phyloP scores from a whole-genome alignment of 164 flowering plant species.

The Magnolia sinica region DNA sequence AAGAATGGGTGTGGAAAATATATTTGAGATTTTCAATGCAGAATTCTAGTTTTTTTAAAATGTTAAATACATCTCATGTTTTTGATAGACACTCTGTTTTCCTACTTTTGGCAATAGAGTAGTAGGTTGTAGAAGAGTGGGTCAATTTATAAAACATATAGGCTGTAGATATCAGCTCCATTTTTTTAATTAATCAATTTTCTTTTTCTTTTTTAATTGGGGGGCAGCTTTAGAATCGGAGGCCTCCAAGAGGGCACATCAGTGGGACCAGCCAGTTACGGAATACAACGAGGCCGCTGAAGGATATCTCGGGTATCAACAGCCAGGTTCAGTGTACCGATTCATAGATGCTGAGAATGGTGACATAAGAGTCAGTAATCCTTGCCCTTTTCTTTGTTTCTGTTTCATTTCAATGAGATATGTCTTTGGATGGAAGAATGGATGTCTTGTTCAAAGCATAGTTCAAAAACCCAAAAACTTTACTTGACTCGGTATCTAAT shows the following conservation, averaged over 20 bases:
- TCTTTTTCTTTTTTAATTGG: too few species aligned
- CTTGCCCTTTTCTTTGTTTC: neutral
- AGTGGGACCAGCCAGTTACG: constrained; percentile 82
- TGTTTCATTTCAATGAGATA: too few species aligned
- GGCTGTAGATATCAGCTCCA: neutral
- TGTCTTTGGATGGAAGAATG: too few species aligned
- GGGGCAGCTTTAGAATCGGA: constrained; percentile 63
- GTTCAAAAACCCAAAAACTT: too few species aligned
- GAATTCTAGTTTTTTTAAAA: neutral
- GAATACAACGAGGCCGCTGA: constrained; percentile 77
- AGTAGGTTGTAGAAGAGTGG: neutral
- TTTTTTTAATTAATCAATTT: neutral
- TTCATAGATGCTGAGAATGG: constrained; percentile 64
- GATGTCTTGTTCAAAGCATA: too few species aligned
- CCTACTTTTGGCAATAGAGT: neutral
- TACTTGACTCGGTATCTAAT: too few species aligned
- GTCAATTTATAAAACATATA: too few species aligned
- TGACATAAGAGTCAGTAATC: constrained; percentile 45
- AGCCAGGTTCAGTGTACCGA: constrained; percentile 59
- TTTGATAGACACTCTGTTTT: neutral
- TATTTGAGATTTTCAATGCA: neutral
- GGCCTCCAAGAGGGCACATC: constrained; percentile 68
- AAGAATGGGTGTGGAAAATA: too few species aligned
- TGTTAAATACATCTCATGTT: neutral
- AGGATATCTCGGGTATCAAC: constrained; percentile 75